These are phyloP conservation scores for Aspergillus awamori DNA, from an alignment of 2,329 filamentous ascomycete species.

Conservation along the genomic window DNA sequence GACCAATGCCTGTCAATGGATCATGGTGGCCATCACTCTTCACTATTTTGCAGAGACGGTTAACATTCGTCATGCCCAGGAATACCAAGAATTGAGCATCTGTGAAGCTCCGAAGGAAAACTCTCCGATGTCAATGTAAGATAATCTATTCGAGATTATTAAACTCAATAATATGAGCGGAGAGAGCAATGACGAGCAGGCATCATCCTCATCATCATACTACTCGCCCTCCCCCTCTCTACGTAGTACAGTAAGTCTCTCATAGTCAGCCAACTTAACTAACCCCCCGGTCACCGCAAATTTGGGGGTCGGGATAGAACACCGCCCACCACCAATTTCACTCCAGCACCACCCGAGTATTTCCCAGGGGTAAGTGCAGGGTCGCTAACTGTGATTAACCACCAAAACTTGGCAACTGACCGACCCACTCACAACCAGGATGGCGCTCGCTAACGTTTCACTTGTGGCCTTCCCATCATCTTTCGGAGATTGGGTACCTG, in stretches of 20 bases:
- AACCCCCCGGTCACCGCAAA: not conserved
- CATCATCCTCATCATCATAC: not conserved
- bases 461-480: conserved; percentile 10
- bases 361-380: conserved; percentile 10
- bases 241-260: too few relatives aligned
- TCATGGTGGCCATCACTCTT: not conserved
- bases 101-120: not conserved
- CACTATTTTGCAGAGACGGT: too few relatives aligned
- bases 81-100: not conserved
- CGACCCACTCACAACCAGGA: conserved; percentile 3
- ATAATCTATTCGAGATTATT: too few relatives aligned
- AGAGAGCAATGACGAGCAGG: too few relatives aligned
- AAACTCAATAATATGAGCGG: too few relatives aligned
- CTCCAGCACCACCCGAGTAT: not conserved
- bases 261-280: too few relatives aligned
- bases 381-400: conserved; percentile 3
- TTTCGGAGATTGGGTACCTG: conserved; percentile 7
- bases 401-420: conserved; percentile 11
- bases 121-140: not conserved
- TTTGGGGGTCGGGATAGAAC: not conserved
- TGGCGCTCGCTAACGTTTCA: conserved; percentile 26
- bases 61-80: not conserved
- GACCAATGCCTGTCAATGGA: not conserved
- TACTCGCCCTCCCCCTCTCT: too few relatives aligned
- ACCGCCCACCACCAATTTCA: not conserved